Base-by-base conservation (phyloP, 139 green algal species). In the Dunaliella primolecta region DNA sequence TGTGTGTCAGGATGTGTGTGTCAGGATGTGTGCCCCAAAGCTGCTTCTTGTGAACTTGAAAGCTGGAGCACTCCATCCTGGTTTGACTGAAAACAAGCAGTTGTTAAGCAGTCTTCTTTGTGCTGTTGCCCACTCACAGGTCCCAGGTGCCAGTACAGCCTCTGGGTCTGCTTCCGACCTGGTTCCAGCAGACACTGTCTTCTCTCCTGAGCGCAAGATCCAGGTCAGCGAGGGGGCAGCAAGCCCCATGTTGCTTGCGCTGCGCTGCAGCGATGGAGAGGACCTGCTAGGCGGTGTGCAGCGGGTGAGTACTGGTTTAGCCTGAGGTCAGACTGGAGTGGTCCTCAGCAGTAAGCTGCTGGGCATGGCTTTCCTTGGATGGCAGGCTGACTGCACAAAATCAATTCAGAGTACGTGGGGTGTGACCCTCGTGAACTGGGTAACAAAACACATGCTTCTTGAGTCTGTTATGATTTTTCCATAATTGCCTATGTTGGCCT, bases 281-380 rank as follows among this genome's bases (percentile, higher is more conserved):
- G 92, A 95, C 29, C 36, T 95, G 70, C 30, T 94, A 34, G 88
- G 38, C 1, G 92, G 92, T 24, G 83, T 91, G 84, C 89, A 90
- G 86, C 78, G 86, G 0, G 92, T 92, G 15, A 15, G 46, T 64
- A n/a, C n/a, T n/a, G n/a, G n/a, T n/a, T n/a, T n/a, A n/a, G n/a
- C n/a, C n/a, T n/a, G n/a, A n/a, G n/a, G n/a, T n/a, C n/a, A n/a
- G n/a, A n/a, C n/a, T n/a, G n/a, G n/a, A n/a, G n/a, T n/a, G n/a
- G n/a, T n/a, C n/a, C n/a, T n/a, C n/a, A n/a, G n/a, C n/a, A n/a
- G n/a, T n/a, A n/a, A n/a, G n/a, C n/a, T n/a, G n/a, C n/a, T n/a
- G n/a, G n/a, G n/a, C n/a, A n/a, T n/a, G n/a, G n/a, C n/a, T n/a
- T n/a, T n/a, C n/a, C n/a, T n/a, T n/a, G n/a, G n/a, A n/a, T n/a